Evolutionary conservation across 176 grass and related monocot species (phyloP).

Genomic region (Oryza meyeriana): DNA sequence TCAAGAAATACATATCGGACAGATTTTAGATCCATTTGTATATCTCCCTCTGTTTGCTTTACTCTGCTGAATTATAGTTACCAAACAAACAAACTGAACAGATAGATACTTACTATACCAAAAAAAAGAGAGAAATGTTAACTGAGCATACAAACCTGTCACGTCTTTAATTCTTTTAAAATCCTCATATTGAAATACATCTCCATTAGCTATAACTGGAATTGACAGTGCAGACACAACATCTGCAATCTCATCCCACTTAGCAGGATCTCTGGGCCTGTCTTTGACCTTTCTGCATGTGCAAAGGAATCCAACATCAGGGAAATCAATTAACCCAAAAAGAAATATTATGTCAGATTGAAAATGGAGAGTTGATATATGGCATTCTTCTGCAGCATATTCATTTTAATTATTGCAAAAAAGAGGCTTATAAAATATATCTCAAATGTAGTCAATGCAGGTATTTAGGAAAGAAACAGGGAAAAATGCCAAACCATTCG

Average conservation of each 20-base stretch:
- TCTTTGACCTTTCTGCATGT: constrained; percentile 86
- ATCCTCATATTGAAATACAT: constrained; percentile 95
- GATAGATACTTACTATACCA: not conserved
- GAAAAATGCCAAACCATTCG: not conserved
- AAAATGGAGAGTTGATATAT: not conserved
- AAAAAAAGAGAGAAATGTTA: not conserved
- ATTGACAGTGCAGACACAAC: constrained; percentile 85
- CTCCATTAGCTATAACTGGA: constrained; percentile 98
- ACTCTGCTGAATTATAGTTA: not conserved
- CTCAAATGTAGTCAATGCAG: not conserved
- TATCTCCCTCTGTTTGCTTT: not conserved
- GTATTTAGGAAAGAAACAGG: not conserved
- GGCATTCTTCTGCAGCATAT: not conserved
- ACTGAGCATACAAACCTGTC: constrained; percentile 54
- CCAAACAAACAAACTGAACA: not conserved
- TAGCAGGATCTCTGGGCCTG: constrained; percentile 88
- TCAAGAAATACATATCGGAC: not conserved
- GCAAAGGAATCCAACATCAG: constrained; percentile 1
- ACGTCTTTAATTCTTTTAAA: constrained; percentile 74
- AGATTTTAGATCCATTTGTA: not conserved
- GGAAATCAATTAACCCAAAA: not conserved
- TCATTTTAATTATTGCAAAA: constrained; percentile 11
- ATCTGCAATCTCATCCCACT: constrained; percentile 94
- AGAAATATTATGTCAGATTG: not conserved
- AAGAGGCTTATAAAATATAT: not conserved